Base-by-base conservation (phyloP, 2,329 filamentous ascomycete genomes). In the Aspergillus aculeatinus region DNA sequence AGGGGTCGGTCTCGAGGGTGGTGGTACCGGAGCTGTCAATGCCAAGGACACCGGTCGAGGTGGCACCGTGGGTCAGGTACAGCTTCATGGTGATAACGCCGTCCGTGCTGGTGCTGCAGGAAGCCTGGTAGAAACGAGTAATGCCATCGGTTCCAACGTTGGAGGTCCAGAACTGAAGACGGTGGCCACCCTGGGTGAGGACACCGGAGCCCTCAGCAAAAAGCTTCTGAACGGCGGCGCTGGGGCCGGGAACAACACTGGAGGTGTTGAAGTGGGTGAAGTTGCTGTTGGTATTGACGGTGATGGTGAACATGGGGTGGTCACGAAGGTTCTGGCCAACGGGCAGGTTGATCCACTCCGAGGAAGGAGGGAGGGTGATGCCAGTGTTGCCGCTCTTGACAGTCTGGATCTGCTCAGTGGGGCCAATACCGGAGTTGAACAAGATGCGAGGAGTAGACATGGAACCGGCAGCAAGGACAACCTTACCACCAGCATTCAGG, bases 381-480 rank as follows among this genome's bases (percentile, higher is more conserved):
- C 79, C 78, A 62, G 81, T 80, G 39, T 60, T 70, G 60, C 78
- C 78, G 61, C 67, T 71, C 68, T 78, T 74, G 58, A 82, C 80
- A 27, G 77, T 70, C 50, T 70, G 68, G 52, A 81, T 75, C 68
- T 80, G 77, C 51, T 77, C 75, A 55, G 72, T 73, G 16, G 87
- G 87, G 2, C 87, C 89, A 61, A 89, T 90, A 65, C 88, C 86
- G 74, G 85, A 88, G 68, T 87, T 82, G 74, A 89, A 79, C 1
- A 91, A 80, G 51, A 91, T 79, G 74, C 89, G 89, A 21, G 87
- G 80, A 1, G 87, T 87, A 27, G 87, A 87, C 63, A 91, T 89
- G 1, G 87, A 77, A 52, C 89, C 89, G 1, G 87, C 85, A 19
- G 88, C 84, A 31, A 90, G 76, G 65, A 91, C 83, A 48, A 91